Percentiles rank a stretch among this genome's conserved stretches.
Conservation (phyloP, 169 alveolate genomes). For the Theileria sp. region DNA sequence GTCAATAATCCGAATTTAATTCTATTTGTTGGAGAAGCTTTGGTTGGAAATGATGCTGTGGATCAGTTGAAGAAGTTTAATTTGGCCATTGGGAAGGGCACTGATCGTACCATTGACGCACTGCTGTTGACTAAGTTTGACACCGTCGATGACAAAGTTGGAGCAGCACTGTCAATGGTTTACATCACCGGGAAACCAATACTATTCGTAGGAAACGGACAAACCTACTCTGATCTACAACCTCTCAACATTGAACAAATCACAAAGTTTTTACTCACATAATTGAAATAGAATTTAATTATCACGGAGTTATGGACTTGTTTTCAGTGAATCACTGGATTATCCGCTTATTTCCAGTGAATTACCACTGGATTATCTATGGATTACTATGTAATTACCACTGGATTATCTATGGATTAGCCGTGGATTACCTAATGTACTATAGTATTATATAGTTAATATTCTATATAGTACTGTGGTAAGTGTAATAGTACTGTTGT, state of each 20-base stretch:
- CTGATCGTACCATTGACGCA: conserved; percentile 96
- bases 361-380: too few relatives aligned
- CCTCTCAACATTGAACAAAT: conserved; percentile 90
- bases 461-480: too few relatives aligned
- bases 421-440: background rate
- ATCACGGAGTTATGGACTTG: too few relatives aligned
- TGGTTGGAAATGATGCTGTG: conserved; percentile 99
- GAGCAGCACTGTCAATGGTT: conserved; percentile 99
- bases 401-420: too few relatives aligned
- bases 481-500: too few relatives aligned
- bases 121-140: conserved; percentile 97
- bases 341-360: too few relatives aligned
- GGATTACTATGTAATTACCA: too few relatives aligned
- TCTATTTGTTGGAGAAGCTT: conserved; percentile 99
- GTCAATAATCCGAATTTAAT: conserved; percentile 96
- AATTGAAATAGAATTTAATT: too few relatives aligned
- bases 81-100: conserved; percentile 86
- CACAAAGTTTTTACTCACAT: conserved; percentile 78
- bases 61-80: conserved; percentile 97
- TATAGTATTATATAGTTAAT: background rate
- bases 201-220: conserved; percentile 99
- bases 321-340: too few relatives aligned
- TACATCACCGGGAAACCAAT: conserved; percentile 99
- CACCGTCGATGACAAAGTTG: conserved; percentile 99
- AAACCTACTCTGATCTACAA: conserved; percentile 94